Conservation (phyloP, 768 basidiomycete species). For the Lyophyllum decastes region DNA sequence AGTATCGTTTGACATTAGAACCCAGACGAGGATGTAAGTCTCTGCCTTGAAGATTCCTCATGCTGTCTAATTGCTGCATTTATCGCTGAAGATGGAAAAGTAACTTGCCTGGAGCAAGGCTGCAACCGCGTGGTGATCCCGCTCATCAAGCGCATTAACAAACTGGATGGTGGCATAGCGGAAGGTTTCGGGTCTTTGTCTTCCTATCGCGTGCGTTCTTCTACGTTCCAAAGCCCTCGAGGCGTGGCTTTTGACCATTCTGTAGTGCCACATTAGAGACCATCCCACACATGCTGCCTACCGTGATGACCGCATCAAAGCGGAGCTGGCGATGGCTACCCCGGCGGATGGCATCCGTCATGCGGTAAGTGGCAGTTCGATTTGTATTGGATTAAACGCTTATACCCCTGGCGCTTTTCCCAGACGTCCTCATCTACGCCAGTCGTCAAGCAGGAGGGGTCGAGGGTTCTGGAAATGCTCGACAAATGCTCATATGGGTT, state of each 20-base stretch:
- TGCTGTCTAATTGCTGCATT: slow-evolving; percentile 1
- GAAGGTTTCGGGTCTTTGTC: slow-evolving; percentile 48
- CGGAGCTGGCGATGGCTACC: slow-evolving; percentile 7
- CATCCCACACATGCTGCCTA: slow-evolving; percentile 28
- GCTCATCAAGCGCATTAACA: slow-evolving; percentile 29
- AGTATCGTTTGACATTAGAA: slow-evolving; percentile 41
- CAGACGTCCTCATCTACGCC: neutral
- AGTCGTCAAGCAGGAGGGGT: slow-evolving; percentile 4
- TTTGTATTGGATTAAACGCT: slow-evolving; percentile 5
- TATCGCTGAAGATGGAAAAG: slow-evolving; percentile 35
- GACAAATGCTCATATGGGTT: neutral
- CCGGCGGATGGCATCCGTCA: slow-evolving; percentile 2
- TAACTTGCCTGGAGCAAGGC: slow-evolving; percentile 48
- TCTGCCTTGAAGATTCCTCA: neutral
- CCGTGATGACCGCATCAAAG: slow-evolving; percentile 26
- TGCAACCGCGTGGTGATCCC: slow-evolving; percentile 36
- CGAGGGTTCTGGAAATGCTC: slow-evolving; percentile 5
- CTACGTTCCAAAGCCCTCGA: neutral
- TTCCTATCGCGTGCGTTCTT: slow-evolving; percentile 43
- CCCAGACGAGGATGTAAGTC: slow-evolving; percentile 40
- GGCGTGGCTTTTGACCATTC: neutral
- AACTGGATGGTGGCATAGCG: slow-evolving; percentile 39
- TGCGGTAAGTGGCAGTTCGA: neutral
- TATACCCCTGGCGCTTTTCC: neutral
- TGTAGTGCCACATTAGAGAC: slow-evolving; percentile 29